Percentiles rank a stretch among this genome's conserved stretches.
These are phyloP conservation scores for Ascochyta viciae-villosae DNA, from an alignment of 2,329 filamentous ascomycete genomes.

Conservation along the genomic window DNA sequence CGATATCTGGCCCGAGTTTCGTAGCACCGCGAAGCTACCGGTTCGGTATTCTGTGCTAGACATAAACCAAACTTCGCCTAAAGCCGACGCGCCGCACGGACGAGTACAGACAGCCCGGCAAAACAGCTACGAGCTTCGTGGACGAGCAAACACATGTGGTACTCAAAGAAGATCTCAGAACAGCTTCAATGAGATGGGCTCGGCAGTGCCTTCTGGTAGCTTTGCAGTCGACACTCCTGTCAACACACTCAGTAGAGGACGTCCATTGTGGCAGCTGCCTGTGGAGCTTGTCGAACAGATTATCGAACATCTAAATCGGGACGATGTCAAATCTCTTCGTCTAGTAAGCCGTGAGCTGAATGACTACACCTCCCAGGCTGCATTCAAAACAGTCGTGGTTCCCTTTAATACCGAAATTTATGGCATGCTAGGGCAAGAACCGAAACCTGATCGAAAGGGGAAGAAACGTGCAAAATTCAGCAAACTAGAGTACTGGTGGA, in stretches of 20 bases:
- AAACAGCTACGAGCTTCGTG: neutral
- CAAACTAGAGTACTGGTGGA: constrained; percentile 48
- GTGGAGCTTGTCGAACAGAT: constrained; percentile 69
- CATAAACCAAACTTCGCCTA: neutral
- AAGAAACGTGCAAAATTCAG: constrained; percentile 42
- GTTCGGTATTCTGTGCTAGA: constrained; percentile 34
- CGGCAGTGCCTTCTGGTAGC: too few species aligned
- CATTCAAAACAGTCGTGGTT: constrained; percentile 70
- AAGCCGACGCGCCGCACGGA: neutral
- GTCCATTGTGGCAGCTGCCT: constrained; percentile 58
- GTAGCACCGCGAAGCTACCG: constrained; percentile 36
- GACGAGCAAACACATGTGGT: neutral
- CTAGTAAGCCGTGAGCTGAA: constrained; percentile 68
- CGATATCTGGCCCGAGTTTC: constrained; percentile 47
- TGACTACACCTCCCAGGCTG: constrained; percentile 61
- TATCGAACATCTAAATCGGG: constrained; percentile 61
- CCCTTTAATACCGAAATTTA: constrained; percentile 71
- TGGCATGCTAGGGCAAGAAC: constrained; percentile 56
- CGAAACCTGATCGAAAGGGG: constrained; percentile 44
- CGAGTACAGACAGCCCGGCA: constrained; percentile 3
- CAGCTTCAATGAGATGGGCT: neutral
- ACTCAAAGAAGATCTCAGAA: neutral
- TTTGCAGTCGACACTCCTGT: neutral
- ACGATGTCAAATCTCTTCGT: constrained; percentile 67
- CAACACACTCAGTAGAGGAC: constrained; percentile 25